These are phyloP conservation scores for Micromonas pusilla DNA, from an alignment of 139 green algal genomes.

Conservation along the genomic window DNA sequence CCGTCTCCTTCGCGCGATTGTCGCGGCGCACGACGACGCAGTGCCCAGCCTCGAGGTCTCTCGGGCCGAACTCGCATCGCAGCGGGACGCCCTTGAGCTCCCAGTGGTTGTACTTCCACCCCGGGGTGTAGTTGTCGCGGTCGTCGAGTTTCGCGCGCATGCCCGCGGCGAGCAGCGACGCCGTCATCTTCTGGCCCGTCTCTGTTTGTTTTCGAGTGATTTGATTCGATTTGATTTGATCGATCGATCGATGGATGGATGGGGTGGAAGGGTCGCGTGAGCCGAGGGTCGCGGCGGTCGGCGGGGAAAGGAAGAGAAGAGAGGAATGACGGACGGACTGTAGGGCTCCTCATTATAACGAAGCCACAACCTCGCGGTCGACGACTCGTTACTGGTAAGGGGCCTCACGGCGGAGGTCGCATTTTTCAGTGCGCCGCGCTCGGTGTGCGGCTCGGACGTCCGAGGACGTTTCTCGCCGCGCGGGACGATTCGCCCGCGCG, in stretches of 20 bases:
- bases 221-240: not conserved
- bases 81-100: slow-evolving; percentile 93
- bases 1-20: slow-evolving; percentile 81
- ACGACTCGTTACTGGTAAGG: slow-evolving; percentile 18
- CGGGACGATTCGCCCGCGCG: too few relatives aligned
- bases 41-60: slow-evolving; percentile 78
- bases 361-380: not conserved
- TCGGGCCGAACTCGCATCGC: slow-evolving; percentile 85
- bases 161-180: slow-evolving; percentile 37
- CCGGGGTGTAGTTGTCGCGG: slow-evolving; percentile 91
- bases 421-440: too few relatives aligned
- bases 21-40: slow-evolving; percentile 81
- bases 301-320: too few relatives aligned
- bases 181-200: not conserved
- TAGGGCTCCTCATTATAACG: slow-evolving; percentile 24
- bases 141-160: slow-evolving; percentile 71
- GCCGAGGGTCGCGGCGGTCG: too few relatives aligned
- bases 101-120: slow-evolving; percentile 99
- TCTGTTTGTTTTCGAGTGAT: not conserved
- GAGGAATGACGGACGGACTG: too few relatives aligned
- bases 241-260: too few relatives aligned
- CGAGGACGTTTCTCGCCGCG: too few relatives aligned
- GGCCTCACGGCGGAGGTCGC: too few relatives aligned
- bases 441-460: too few relatives aligned
- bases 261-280: too few relatives aligned